These are phyloP conservation scores for Moesziomyces antarcticus DNA, from an alignment of 1,284 basidiomycete species.

Conservation along the genomic window DNA sequence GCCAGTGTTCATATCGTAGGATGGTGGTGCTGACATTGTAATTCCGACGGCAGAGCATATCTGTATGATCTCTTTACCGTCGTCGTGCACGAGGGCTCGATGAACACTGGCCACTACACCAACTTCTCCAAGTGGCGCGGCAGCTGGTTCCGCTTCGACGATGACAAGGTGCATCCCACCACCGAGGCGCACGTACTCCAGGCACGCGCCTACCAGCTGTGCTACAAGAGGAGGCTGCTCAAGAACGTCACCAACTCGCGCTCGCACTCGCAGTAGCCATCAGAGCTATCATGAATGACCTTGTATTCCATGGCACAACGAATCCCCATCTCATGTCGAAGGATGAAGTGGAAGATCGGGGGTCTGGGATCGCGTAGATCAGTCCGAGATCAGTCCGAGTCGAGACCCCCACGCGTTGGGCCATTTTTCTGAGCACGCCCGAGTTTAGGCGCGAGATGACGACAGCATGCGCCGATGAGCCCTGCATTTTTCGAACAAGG, in stretches of 20 bases:
- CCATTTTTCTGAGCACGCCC: conserved; percentile 1
- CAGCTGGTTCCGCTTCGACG: conserved; percentile 90
- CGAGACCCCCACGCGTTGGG: too few relatives aligned
- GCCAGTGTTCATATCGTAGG: too few relatives aligned
- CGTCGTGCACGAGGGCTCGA: conserved; percentile 87
- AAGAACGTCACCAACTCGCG: conserved; percentile 38
- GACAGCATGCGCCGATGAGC: conserved; percentile 9
- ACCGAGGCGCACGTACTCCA: conserved; percentile 44
- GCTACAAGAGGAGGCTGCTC: conserved; percentile 55
- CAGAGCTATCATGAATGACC: too few relatives aligned
- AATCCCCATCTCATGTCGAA: background rate
- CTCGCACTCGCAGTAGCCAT: background rate
- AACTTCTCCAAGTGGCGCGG: conserved; percentile 81
- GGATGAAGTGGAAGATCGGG: too few relatives aligned
- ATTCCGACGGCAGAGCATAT: conserved; percentile 67
- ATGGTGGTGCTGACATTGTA: too few relatives aligned
- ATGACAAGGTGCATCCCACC: conserved; percentile 76
- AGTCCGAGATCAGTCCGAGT: too few relatives aligned
- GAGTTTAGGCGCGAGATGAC: conserved; percentile 18
- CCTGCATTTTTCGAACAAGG: too few relatives aligned
- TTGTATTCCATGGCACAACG: background rate
- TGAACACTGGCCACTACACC: conserved; percentile 94
- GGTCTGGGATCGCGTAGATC: background rate
- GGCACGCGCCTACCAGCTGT: conserved; percentile 62
- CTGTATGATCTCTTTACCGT: conserved; percentile 90